These are phyloP conservation scores for Solanum microdontum DNA, from an alignment of 257 asterid species.

Conservation along the genomic window DNA sequence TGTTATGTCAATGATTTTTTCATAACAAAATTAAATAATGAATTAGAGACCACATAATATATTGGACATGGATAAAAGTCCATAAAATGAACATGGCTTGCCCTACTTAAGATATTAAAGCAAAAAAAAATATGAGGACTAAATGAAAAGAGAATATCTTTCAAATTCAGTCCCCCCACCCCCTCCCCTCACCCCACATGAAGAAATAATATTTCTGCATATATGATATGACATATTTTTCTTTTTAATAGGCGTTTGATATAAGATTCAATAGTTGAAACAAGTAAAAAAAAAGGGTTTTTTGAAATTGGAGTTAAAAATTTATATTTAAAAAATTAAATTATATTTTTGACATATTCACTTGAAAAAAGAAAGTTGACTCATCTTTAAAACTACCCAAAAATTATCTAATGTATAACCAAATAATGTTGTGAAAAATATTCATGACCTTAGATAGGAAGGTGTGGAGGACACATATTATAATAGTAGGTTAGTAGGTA, in stretches of 20 bases:
- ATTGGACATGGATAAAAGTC: conserved; percentile 4
- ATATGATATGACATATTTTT: not conserved
- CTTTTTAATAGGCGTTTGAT: not conserved
- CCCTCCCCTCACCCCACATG: not conserved
- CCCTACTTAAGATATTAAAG: not conserved
- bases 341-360: not conserved
- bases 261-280: not conserved
- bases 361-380: not conserved
- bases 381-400: not conserved
- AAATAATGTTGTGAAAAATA: too few relatives aligned
- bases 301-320: too few relatives aligned
- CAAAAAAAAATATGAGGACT: not conserved
- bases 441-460: too few relatives aligned
- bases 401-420: not conserved
- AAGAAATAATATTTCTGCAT: not conserved
- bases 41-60: conserved; percentile 23
- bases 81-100: conserved; percentile 1
- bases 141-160: not conserved
- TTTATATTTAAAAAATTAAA: too few relatives aligned
- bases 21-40: conserved; percentile 5
- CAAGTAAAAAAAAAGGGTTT: too few relatives aligned
- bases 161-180: not conserved
- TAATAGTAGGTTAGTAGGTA: too few relatives aligned
- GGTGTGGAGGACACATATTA: too few relatives aligned
- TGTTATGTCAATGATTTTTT: conserved; percentile 14